These are phyloP conservation scores for Phycomyces blakesleeanus DNA, from an alignment of 192 early-diverging fungal species.

Conservation along the genomic window DNA sequence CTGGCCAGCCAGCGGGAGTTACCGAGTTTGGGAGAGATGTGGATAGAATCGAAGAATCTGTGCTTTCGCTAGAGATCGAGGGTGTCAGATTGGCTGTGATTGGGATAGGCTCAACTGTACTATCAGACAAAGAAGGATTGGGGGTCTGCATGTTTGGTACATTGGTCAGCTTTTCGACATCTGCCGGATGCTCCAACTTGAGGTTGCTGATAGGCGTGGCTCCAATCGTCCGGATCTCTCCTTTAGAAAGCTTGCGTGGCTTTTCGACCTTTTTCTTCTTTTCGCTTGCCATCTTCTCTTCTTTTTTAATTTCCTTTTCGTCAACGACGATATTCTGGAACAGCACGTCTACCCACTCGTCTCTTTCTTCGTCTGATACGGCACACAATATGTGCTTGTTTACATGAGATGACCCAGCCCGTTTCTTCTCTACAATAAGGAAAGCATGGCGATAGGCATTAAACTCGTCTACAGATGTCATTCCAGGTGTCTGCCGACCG, in stretches of 20 bases:
- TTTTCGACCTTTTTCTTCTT: slow-evolving; percentile 17
- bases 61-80: neutral
- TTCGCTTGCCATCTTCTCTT: slow-evolving; percentile 17
- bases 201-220: slow-evolving; percentile 27
- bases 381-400: slow-evolving; percentile 82
- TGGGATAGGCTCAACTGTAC: no score
- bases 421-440: slow-evolving; percentile 73
- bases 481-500: slow-evolving; percentile 49
- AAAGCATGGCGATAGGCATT: slow-evolving; percentile 82
- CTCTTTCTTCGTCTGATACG: slow-evolving; percentile 83
- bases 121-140: no score
- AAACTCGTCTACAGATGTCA: slow-evolving; percentile 18
- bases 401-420: slow-evolving; percentile 57
- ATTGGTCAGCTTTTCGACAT: slow-evolving; percentile 20
- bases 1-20: neutral
- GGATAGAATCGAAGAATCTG: neutral
- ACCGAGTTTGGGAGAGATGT: neutral
- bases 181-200: slow-evolving; percentile 13
- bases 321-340: slow-evolving; percentile 35
- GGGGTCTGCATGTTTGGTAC: neutral
- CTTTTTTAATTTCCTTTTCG: slow-evolving; percentile 13
- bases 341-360: slow-evolving; percentile 84
- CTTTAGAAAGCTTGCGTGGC: slow-evolving; percentile 30
- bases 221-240: slow-evolving; percentile 21
- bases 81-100: no score